phyloP scores from a whole-genome alignment of 2,329 filamentous ascomycete genomes.

The Neonectria magnoliae region DNA sequence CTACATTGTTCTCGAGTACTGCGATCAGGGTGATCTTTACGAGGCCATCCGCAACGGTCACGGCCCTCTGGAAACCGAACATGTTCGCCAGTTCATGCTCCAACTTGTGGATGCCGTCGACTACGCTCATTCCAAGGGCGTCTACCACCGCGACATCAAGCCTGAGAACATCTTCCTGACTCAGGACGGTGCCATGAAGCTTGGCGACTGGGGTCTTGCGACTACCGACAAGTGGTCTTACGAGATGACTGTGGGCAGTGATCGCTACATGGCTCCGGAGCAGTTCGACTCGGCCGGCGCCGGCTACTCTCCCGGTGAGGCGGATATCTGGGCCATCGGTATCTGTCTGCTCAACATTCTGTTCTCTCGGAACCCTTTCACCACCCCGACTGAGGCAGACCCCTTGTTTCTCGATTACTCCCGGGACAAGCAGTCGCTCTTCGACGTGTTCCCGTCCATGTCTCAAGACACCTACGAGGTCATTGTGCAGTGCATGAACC shows the following conservation, averaged over 20 bases:
- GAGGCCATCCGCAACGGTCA: conserved; percentile 92
- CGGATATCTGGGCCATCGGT: conserved; percentile 96
- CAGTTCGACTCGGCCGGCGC: conserved; percentile 90
- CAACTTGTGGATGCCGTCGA: conserved; percentile 90
- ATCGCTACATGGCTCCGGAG: conserved; percentile 99
- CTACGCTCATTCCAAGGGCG: conserved; percentile 88
- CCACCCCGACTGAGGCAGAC: conserved; percentile 88
- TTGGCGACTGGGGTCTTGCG: conserved; percentile 95
- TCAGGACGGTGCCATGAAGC: conserved; percentile 88
- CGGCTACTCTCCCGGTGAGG: conserved; percentile 92
- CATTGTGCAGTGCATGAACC: conserved; percentile 86
- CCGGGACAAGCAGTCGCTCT: conserved; percentile 92
- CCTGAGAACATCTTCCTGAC: conserved; percentile 98
- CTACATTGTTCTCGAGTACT: conserved; percentile 95
- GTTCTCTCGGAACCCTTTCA: conserved; percentile 97
- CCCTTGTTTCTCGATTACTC: conserved; percentile 93
- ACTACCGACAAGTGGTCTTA: conserved; percentile 90
- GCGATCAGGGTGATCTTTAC: conserved; percentile 93
- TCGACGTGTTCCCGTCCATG: conserved; percentile 98
- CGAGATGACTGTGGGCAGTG: conserved; percentile 93
- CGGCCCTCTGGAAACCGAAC: conserved; percentile 92
- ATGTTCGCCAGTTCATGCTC: conserved; percentile 97
- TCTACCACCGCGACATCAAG: conserved; percentile 98
- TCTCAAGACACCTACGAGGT: conserved; percentile 98
- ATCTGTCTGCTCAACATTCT: conserved; percentile 96